These are phyloP conservation scores for Fomitopsis serialis DNA, from an alignment of 768 basidiomycete species.

Conservation along the genomic window DNA sequence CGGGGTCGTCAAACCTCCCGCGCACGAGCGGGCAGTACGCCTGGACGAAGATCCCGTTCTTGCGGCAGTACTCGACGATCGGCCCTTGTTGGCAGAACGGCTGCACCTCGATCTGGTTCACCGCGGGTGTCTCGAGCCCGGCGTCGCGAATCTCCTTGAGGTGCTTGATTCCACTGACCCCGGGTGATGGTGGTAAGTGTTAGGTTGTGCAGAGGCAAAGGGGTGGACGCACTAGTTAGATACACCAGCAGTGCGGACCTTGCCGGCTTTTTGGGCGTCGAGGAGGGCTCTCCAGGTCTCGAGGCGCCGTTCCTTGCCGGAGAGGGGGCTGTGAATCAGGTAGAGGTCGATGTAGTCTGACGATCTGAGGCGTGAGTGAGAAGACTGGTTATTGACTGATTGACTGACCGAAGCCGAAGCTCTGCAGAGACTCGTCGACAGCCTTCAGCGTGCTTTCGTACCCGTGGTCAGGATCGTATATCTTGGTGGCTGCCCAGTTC, in stretches of 20 bases:
- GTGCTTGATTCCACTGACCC: slow-evolving; percentile 65
- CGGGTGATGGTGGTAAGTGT: background rate
- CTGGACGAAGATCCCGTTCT: slow-evolving; percentile 32
- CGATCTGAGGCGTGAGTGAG: no score
- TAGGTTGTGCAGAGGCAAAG: slow-evolving; percentile 2
- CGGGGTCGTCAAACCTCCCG: slow-evolving; percentile 38
- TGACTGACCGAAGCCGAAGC: slow-evolving; percentile 47
- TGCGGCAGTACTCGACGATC: slow-evolving; percentile 65
- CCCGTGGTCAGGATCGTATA: slow-evolving; percentile 53
- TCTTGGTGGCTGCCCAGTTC: slow-evolving; percentile 55
- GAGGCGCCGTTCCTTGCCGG: slow-evolving; percentile 33
- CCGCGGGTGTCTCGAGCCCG: slow-evolving; percentile 58
- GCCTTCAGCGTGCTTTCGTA: slow-evolving; percentile 57
- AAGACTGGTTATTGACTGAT: slow-evolving; percentile 1
- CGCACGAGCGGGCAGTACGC: slow-evolving; percentile 65
- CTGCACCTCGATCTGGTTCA: slow-evolving; percentile 83
- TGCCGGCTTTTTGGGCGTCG: slow-evolving; percentile 29
- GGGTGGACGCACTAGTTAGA: slow-evolving; percentile 41
- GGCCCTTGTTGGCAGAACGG: slow-evolving; percentile 77
- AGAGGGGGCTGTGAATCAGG: slow-evolving; percentile 39
- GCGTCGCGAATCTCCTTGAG: slow-evolving; percentile 66
- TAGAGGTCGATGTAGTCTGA: slow-evolving; percentile 43
- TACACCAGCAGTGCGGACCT: slow-evolving; percentile 36
- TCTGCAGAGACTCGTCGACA: slow-evolving; percentile 54
- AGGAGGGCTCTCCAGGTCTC: slow-evolving; percentile 35